phyloP scores from a whole-genome alignment of 129 eudicot genomes.

The Escallonia rubra region DNA sequence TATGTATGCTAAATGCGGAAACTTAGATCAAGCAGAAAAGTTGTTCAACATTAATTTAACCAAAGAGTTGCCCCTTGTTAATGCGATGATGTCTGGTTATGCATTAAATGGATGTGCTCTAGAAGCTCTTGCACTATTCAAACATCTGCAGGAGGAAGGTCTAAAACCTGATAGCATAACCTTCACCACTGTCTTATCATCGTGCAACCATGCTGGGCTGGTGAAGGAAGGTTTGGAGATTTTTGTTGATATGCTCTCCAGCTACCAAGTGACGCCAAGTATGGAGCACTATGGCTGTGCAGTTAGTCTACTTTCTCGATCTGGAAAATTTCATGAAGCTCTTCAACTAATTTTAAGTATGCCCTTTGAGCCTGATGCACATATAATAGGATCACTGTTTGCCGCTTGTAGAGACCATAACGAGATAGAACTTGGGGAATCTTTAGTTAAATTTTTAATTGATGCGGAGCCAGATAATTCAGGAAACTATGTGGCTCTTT shows the following conservation, averaged over 20 bases:
- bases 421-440: slow-evolving; percentile 38
- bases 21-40: slow-evolving; percentile 36
- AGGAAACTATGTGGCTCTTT: slow-evolving; percentile 48
- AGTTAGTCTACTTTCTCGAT: slow-evolving; percentile 52
- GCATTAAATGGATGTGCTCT: slow-evolving; percentile 56
- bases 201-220: slow-evolving; percentile 57
- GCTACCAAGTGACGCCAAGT: slow-evolving; percentile 25
- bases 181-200: slow-evolving; percentile 45
- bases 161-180: slow-evolving; percentile 52
- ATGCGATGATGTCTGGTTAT: slow-evolving; percentile 60
- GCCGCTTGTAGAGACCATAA: slow-evolving; percentile 44
- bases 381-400: slow-evolving; percentile 43
- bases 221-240: slow-evolving; percentile 41
- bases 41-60: slow-evolving; percentile 33
- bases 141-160: slow-evolving; percentile 25
- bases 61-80: slow-evolving; percentile 50
- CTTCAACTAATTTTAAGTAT: slow-evolving; percentile 29
- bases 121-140: slow-evolving; percentile 47
- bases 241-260: slow-evolving; percentile 34
- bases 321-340: slow-evolving; percentile 40
- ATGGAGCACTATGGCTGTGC: slow-evolving; percentile 58
- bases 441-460: slow-evolving; percentile 24
- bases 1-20: slow-evolving; percentile 90
- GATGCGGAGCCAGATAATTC: slow-evolving; percentile 40
- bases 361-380: slow-evolving; percentile 49